Conservation (phyloP, 1,284 basidiomycete species). For the Ustilago nuda region DNA sequence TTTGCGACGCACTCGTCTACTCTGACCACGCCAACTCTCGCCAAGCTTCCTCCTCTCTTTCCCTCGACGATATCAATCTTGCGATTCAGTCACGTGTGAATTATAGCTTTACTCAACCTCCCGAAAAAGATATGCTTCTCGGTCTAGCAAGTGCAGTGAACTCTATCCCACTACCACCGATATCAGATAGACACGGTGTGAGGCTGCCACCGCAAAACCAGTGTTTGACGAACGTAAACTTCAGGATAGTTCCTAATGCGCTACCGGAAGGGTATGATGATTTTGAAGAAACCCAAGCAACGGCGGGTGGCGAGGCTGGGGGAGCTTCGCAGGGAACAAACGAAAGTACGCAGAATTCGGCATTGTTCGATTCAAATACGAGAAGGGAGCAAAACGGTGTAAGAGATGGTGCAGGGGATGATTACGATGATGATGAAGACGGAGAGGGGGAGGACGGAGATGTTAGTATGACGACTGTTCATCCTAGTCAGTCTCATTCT, state of each 20-base stretch:
- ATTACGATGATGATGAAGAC: slow-evolving; percentile 40
- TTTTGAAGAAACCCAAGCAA: slow-evolving; percentile 21
- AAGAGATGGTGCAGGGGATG: slow-evolving; percentile 17
- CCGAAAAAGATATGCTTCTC: slow-evolving; percentile 93
- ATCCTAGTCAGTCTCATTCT: slow-evolving; percentile 29
- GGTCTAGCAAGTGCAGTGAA: slow-evolving; percentile 92
- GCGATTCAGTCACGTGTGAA: slow-evolving; percentile 93
- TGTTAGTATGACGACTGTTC: slow-evolving; percentile 34
- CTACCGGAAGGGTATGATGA: slow-evolving; percentile 72
- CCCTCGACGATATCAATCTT: slow-evolving; percentile 89
- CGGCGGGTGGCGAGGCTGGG: neutral
- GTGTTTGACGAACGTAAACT: slow-evolving; percentile 89
- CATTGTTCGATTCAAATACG: slow-evolving; percentile 21
- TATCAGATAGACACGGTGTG: slow-evolving; percentile 95
- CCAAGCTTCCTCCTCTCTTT: slow-evolving; percentile 67
- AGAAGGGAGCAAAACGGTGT: neutral
- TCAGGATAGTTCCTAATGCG: slow-evolving; percentile 89
- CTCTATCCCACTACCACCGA: slow-evolving; percentile 84
- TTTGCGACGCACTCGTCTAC: slow-evolving; percentile 89
- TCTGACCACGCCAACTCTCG: slow-evolving; percentile 82
- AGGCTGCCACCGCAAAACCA: slow-evolving; percentile 85
- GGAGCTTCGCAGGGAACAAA: neutral
- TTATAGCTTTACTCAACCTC: slow-evolving; percentile 90
- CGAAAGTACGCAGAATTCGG: slow-evolving; percentile 20
- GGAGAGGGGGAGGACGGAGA: slow-evolving; percentile 24